Percentiles rank a stretch among this genome's conserved stretches.
These are phyloP conservation scores for Hebeloma cylindrosporum DNA, from an alignment of 768 basidiomycete species.

Conservation along the genomic window DNA sequence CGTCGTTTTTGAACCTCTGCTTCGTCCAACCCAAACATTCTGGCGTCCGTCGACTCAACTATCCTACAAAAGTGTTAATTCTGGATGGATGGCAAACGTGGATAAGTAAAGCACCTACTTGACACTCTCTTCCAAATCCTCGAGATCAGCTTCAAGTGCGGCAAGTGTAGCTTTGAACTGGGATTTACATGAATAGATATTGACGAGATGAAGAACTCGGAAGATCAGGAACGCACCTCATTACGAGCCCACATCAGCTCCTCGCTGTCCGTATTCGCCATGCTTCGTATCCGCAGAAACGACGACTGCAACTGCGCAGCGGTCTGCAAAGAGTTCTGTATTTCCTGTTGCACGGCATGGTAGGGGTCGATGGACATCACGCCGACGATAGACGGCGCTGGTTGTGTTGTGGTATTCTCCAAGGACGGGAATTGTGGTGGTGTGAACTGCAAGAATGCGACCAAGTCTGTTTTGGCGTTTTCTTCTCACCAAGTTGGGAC, in stretches of 20 bases:
- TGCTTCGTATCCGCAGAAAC: conserved; percentile 75
- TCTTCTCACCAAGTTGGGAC: too few relatives aligned
- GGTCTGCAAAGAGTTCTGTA: conserved; percentile 71
- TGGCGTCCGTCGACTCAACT: conserved; percentile 82
- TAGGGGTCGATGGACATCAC: conserved; percentile 72
- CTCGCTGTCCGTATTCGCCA: conserved; percentile 71
- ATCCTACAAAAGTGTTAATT: conserved; percentile 48
- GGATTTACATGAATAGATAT: background rate
- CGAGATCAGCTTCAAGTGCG: conserved; percentile 81
- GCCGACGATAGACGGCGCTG: background rate
- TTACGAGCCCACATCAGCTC: conserved; percentile 78
- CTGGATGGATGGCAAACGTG: background rate
- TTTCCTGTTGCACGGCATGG: conserved; percentile 82
- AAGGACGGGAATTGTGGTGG: too few relatives aligned
- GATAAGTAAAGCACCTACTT: conserved; percentile 46
- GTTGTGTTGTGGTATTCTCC: too few relatives aligned
- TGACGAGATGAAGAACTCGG: background rate
- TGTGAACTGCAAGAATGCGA: too few relatives aligned
- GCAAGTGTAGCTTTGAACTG: conserved; percentile 78
- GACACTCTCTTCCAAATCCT: conserved; percentile 93
- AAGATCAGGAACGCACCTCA: conserved; percentile 50
- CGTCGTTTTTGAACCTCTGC: conserved; percentile 74
- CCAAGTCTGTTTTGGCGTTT: too few relatives aligned
- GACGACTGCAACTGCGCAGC: conserved; percentile 73
- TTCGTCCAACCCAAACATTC: conserved; percentile 81